Evolutionary conservation across 345 rosid genomes (phyloP), one percentile per base, ranked within the genome.

Genomic region (Eucalyptus fibrosa): DNA sequence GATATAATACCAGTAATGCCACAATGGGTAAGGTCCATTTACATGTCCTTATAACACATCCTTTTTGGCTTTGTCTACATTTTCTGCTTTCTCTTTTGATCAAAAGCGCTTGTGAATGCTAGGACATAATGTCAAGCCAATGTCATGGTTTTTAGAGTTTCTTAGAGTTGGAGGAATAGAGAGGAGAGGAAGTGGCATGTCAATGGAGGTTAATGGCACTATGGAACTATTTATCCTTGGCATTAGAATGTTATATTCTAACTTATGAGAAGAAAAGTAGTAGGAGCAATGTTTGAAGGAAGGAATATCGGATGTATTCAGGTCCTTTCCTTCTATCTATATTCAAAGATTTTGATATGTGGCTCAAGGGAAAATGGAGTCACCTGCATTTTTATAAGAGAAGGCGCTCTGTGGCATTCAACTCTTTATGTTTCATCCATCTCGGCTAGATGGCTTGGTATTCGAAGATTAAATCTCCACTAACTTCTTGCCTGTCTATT

Each of bases 11-110:
- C 91, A 3, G 89, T 94, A 83, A 94, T 97, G 90, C 98, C 99
- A 44, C 99, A 97, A 92, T 97, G 99, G 99, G 99, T 97, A 93
- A 88, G 83, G 86, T 53, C 45, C 72, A 37, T 86, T 50, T 60
- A 50, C 49, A 53, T 86, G 62, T 50, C 24, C 28, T 55, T 86
- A 6, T 3, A 77, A 37, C 16, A 3, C 15, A 77, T 77, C 40
- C 55, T 86, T 49, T 86, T 50, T 40, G 23, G 32, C 59, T 32
- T 50, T 51, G 16, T 86, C 50, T 45, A 15, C 32, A 86, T 45
- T 86, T 50, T 26, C 26, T 86, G 28, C 53, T 86, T 49, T 86
- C 26, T 86, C 59, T 86, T 51, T 86, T 32, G 60, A 86, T 18
- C 40, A 50, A 49, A 47, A 47, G 87, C 4, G 13, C 45, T 3